A percentile compares a stretch with the other conserved stretches of the same genome.
Evolutionary conservation across 2,329 filamentous ascomycete genomes (phyloP).

Genomic region (Chalaropsis thielavioides): DNA sequence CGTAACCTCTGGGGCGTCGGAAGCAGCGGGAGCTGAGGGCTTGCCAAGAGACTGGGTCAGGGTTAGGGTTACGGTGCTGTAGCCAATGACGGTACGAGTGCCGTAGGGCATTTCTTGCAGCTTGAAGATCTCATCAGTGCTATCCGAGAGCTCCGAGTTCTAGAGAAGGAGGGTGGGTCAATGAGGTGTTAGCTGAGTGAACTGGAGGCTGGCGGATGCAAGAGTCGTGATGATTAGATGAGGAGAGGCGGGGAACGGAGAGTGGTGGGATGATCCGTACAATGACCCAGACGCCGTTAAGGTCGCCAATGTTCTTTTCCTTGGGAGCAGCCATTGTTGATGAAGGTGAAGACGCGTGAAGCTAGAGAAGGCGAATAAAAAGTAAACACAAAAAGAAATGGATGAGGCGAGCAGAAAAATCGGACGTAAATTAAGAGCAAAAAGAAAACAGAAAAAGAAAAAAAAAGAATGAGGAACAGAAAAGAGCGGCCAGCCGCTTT

Average conservation of each 20-base stretch:
- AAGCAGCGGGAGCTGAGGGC: slow-evolving; percentile 28
- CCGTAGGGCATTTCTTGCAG: slow-evolving; percentile 62
- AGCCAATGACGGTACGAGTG: slow-evolving; percentile 53
- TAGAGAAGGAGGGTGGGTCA: slow-evolving; percentile 29
- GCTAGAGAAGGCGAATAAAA: slow-evolving; percentile 7
- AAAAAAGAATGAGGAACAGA: neutral
- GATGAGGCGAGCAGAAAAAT: neutral
- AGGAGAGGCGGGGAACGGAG: neutral
- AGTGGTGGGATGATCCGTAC: slow-evolving; percentile 30
- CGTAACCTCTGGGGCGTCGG: slow-evolving; percentile 30
- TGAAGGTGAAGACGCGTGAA: neutral
- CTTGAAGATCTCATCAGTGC: slow-evolving; percentile 51
- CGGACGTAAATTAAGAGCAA: neutral
- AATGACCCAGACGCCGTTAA: slow-evolving; percentile 56
- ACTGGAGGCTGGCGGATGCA: neutral
- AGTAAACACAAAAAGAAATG: neutral
- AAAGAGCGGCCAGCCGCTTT: neutral
- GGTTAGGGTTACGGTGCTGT: slow-evolving; percentile 54
- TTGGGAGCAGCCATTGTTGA: slow-evolving; percentile 55
- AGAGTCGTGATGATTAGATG: neutral
- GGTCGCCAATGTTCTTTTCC: slow-evolving; percentile 49
- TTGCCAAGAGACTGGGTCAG: slow-evolving; percentile 39
- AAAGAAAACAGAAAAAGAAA: neutral
- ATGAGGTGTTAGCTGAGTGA: neutral
- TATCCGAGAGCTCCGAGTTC: slow-evolving; percentile 63